Percentiles rank a stretch among this genome's conserved stretches.
Evolutionary conservation across 2,329 filamentous ascomycete species (phyloP).

Genomic region (Periconia digitata): DNA sequence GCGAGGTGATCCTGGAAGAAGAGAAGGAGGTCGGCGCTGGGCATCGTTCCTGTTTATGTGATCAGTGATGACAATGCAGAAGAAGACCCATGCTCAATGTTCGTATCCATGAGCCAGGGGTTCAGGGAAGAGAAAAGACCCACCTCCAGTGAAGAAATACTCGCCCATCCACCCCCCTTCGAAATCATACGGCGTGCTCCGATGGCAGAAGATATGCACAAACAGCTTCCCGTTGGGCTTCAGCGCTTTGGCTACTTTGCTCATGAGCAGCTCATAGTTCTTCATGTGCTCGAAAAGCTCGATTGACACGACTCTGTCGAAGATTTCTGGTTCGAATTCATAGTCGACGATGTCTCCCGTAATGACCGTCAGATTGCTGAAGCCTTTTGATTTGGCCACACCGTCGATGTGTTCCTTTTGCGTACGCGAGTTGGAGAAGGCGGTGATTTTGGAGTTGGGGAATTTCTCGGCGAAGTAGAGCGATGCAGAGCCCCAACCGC

Average conservation of each 20-base stretch:
- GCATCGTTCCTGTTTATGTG: conserved; percentile 51
- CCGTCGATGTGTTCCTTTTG: conserved; percentile 69
- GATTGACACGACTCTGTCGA: conserved; percentile 68
- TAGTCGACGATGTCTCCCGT: conserved; percentile 69
- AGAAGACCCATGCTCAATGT: not conserved
- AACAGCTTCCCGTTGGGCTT: conserved; percentile 68
- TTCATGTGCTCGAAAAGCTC: conserved; percentile 79
- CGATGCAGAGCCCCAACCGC: conserved; percentile 68
- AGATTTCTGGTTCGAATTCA: conserved; percentile 60
- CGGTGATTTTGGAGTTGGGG: conserved; percentile 63
- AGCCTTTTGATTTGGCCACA: conserved; percentile 57
- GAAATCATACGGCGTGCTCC: conserved; percentile 67
- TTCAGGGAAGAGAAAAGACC: conserved; percentile 22
- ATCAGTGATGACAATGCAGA: not conserved
- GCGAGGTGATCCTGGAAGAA: conserved; percentile 67
- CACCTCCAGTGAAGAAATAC: conserved; percentile 73
- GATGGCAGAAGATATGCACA: conserved; percentile 68
- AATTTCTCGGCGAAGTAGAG: conserved; percentile 68
- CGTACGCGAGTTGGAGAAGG: conserved; percentile 69
- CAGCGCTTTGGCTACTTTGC: conserved; percentile 62
- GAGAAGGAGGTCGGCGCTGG: conserved; percentile 64
- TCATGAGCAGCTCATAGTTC: conserved; percentile 69
- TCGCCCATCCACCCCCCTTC: conserved; percentile 74
- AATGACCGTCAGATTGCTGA: conserved; percentile 64
- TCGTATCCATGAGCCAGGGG: not conserved